Evolutionary conservation across 2,329 filamentous ascomycete genomes (phyloP).

Genomic region (Aspergillus texensis): DNA sequence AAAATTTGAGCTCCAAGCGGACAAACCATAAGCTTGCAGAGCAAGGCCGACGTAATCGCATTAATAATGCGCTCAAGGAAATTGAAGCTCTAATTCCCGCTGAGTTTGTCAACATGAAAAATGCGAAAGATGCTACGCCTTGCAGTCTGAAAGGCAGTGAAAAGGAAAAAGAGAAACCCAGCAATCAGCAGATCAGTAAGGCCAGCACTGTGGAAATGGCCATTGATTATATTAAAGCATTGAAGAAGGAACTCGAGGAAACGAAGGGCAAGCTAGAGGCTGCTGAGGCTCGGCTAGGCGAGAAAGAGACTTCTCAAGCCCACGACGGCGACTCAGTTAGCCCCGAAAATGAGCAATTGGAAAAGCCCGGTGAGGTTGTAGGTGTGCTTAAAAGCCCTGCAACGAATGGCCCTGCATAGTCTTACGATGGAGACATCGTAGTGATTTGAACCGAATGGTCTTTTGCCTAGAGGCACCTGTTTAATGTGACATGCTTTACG

Average conservation of each 20-base stretch:
- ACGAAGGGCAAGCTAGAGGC: constrained; percentile 65
- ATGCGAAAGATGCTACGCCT: constrained; percentile 40
- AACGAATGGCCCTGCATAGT: constrained; percentile 4
- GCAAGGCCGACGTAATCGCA: constrained; percentile 90
- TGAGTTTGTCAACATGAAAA: constrained; percentile 46
- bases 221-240: constrained; percentile 87
- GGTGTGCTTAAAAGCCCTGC: neutral
- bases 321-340: neutral
- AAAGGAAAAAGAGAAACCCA: constrained; percentile 53
- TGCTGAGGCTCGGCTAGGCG: constrained; percentile 63
- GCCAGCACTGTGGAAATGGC: constrained; percentile 97
- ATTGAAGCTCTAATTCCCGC: constrained; percentile 83
- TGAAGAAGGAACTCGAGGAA: constrained; percentile 72
- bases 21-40: constrained; percentile 98
- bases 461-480: neutral
- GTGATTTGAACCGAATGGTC: neutral
- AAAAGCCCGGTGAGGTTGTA: neutral
- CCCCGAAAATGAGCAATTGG: constrained; percentile 4
- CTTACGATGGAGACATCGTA: neutral
- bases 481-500: constrained; percentile 17
- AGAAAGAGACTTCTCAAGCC: constrained; percentile 5
- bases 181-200: constrained; percentile 75
- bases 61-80: constrained; percentile 89
- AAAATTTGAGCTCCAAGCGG: constrained; percentile 91
- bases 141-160: constrained; percentile 45